Percentiles rank a stretch among this genome's conserved stretches.
Evolutionary conservation across 257 asterid genomes (phyloP).

Genomic region (Perilla frutescens): DNA sequence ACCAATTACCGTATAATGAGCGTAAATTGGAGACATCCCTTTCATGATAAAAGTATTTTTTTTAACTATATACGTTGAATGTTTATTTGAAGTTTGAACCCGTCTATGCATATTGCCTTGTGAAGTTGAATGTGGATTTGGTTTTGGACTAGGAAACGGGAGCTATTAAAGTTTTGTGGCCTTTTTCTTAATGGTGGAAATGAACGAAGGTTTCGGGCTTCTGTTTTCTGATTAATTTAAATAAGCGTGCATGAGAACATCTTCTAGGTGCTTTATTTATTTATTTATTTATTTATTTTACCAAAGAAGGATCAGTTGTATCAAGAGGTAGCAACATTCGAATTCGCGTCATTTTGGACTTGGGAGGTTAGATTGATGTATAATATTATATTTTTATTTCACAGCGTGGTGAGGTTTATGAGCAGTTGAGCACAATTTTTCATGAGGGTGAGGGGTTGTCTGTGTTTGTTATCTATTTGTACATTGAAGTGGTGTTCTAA

Average conservation of each 20-base stretch:
- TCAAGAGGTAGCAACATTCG: neutral
- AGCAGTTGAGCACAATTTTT: neutral
- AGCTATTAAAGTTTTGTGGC: neutral
- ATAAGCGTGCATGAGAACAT: neutral
- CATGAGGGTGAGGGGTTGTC: neutral
- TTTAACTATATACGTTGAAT: neutral
- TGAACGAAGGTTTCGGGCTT: neutral
- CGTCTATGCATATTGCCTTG: neutral
- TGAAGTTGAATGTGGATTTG: conserved; percentile 2
- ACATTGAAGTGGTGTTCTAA: neutral
- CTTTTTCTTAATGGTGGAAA: neutral
- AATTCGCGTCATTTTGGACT: neutral
- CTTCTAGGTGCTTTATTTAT: neutral
- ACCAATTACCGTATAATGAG: neutral
- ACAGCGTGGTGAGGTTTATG: neutral
- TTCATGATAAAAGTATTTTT: neutral
- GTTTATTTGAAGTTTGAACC: neutral
- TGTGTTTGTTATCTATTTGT: neutral
- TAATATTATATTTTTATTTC: neutral
- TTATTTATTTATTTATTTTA: neutral
- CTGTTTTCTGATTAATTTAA: neutral
- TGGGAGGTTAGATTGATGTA: neutral
- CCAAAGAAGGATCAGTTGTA: neutral
- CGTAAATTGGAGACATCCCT: neutral
- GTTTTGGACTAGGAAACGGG: neutral